Base-by-base conservation (phyloP, 192 early-diverging fungal species). In the Coemansia asiatica region DNA sequence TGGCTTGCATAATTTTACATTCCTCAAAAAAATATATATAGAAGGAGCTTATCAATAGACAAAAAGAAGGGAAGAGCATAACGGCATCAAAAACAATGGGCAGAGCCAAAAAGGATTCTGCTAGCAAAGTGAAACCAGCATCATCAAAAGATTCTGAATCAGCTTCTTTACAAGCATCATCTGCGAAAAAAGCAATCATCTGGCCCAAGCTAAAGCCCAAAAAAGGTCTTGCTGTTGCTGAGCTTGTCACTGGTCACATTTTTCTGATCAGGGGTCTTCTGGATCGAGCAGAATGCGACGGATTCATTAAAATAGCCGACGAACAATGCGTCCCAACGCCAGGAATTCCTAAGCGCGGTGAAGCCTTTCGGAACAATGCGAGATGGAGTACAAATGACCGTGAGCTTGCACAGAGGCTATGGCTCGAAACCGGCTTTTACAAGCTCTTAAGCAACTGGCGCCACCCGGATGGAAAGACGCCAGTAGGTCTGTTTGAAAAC, bases 311-410 rank as follows among this genome's bases (percentile, higher is more conserved):
- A 18, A 64, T 79, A 31, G 82, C 82, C 38, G 74, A 83, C 19
- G 47, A 67, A 12, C 58, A 51, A 21, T 71, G 70, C 29, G 23
- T 67, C 12, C 76, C 76, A 2, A 71, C 71, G 4, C 63, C 69
- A 0, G 74, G 76, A 1, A 55, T 75, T 6, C 84, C 86, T 35
- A 78, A 80, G 33, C 81, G 80, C 7, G 85, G 86, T 0, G 83
- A 87, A 29, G 86, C 86, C 12, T 87, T 85, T 50, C 74, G 86
- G 4, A 85, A 86, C 64, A 87, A 87, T 61, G 81, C 85, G 15
- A 69, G 86, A n/a, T 79, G 84, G 65, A 75, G 83, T 49, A 74
- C 75, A 21, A 61, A 61, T 6, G 83, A 83, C 26, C 46, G 47
- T 0, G 79, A 77, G 18, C 83, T 79, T 60, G 86, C 86, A 0